phyloP scores from a whole-genome alignment of 2,329 filamentous ascomycete species.

The Botryotinia narcissicola region DNA sequence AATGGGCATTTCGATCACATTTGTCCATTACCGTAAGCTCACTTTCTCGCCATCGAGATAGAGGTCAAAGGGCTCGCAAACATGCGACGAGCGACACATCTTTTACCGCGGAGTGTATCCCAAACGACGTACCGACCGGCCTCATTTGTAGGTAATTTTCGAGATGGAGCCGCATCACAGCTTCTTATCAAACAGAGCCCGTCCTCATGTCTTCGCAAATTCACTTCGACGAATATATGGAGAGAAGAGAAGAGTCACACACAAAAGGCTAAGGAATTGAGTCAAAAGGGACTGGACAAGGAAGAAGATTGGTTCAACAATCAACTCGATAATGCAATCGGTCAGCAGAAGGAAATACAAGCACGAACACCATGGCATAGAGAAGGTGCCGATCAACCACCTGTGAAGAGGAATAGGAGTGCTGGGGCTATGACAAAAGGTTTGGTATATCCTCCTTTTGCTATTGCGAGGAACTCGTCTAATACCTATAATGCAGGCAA shows the following conservation, averaged over 20 bases:
- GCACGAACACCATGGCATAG: conserved; percentile 64
- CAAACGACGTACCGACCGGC: background rate
- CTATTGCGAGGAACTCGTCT: background rate
- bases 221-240: background rate
- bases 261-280: conserved; percentile 26
- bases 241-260: conserved; percentile 20
- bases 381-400: conserved; percentile 56
- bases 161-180: conserved; percentile 9
- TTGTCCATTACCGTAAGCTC: background rate
- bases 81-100: conserved; percentile 16
- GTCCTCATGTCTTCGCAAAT: conserved; percentile 1
- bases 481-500: conserved; percentile 54
- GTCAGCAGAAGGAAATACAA: conserved; percentile 52
- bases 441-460: conserved; percentile 29
- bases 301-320: conserved; percentile 40
- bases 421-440: conserved; percentile 64
- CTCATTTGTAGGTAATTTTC: background rate
- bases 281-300: conserved; percentile 34
- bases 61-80: background rate
- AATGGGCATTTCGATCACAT: background rate
- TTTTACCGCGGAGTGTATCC: conserved; percentile 13
- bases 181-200: background rate
- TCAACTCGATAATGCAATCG: conserved; percentile 40
- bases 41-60: background rate
- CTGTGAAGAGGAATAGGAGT: conserved; percentile 46